phyloP scores from a whole-genome alignment of 2,329 filamentous ascomycete genomes.

The Bipolaris cookei region DNA sequence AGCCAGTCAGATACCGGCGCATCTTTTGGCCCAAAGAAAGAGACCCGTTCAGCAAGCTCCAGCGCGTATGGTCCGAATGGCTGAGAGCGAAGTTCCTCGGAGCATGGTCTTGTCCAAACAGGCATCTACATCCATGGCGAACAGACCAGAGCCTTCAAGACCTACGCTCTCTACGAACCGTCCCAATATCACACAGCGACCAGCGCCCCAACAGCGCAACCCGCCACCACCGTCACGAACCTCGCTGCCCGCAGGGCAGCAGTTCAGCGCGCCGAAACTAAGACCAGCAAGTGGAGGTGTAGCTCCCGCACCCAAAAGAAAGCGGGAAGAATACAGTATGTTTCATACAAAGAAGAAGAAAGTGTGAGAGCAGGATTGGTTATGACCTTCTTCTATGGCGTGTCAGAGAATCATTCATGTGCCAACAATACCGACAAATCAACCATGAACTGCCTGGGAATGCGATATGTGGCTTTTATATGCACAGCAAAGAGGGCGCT shows the following conservation, averaged over 20 bases:
- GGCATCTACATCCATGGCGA: slow-evolving; percentile 32
- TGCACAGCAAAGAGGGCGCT: not conserved
- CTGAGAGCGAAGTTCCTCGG: slow-evolving; percentile 33
- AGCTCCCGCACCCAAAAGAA: slow-evolving; percentile 24
- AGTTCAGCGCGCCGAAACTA: slow-evolving; percentile 39
- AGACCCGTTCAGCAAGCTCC: slow-evolving; percentile 36
- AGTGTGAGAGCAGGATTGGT: not conserved
- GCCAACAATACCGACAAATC: not conserved
- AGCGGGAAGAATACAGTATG: slow-evolving; percentile 27
- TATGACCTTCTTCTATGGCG: not conserved
- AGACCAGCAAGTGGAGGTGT: slow-evolving; percentile 18
- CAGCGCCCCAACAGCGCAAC: slow-evolving; percentile 22
- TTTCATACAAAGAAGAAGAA: slow-evolving; percentile 29
- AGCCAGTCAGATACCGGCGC: slow-evolving; percentile 36
- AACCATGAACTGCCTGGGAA: not conserved
- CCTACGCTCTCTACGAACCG: slow-evolving; percentile 11
- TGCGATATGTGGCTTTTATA: not conserved
- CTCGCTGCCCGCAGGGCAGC: slow-evolving; percentile 37
- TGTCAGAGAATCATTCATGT: not conserved
- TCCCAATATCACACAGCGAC: slow-evolving; percentile 34
- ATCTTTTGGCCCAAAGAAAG: slow-evolving; percentile 36
- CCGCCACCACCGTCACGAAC: slow-evolving; percentile 23
- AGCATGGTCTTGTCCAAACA: slow-evolving; percentile 36
- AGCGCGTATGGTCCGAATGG: slow-evolving; percentile 41
- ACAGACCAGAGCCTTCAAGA: slow-evolving; percentile 12